Conservation (phyloP, 352 stramenopile genomes). For the Blastocystis sp. region DNA sequence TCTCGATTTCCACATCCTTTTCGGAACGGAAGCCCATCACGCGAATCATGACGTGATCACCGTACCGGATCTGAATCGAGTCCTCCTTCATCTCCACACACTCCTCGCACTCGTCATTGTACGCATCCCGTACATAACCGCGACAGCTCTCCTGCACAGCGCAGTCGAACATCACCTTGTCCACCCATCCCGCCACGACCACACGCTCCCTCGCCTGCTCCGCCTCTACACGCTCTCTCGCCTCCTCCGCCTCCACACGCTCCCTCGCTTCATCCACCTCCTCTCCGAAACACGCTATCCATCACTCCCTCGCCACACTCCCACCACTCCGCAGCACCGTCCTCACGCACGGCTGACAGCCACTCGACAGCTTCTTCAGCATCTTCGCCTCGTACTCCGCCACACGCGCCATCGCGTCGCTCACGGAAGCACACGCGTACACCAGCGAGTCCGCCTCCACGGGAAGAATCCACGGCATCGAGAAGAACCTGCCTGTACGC, state of each 20-base stretch:
- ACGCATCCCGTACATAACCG: background rate
- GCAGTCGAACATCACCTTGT: conserved; percentile 19
- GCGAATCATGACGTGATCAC: conserved; percentile 3
- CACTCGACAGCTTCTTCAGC: conserved; percentile 28
- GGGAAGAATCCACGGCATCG: conserved; percentile 77
- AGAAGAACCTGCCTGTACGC: conserved; percentile 77
- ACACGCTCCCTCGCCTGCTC: background rate
- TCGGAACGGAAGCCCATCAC: background rate
- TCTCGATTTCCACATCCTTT: background rate
- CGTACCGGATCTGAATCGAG: background rate
- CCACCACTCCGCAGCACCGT: background rate
- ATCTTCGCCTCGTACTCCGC: conserved; percentile 7
- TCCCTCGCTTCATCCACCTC: background rate
- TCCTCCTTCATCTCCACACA: background rate
- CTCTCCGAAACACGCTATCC: background rate
- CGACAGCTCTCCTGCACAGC: background rate
- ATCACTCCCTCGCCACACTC: background rate
- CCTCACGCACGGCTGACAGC: background rate
- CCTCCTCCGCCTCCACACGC: background rate
- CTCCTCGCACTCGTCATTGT: conserved; percentile 33
- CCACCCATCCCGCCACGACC: conserved; percentile 18
- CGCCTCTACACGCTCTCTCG: background rate
- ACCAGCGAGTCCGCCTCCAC: background rate
- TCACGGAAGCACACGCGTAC: background rate
- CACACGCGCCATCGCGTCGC: background rate